Base-by-base conservation (phyloP, 495 filamentous ascomycete genomes). In the Hyaloscypha variabilis region DNA sequence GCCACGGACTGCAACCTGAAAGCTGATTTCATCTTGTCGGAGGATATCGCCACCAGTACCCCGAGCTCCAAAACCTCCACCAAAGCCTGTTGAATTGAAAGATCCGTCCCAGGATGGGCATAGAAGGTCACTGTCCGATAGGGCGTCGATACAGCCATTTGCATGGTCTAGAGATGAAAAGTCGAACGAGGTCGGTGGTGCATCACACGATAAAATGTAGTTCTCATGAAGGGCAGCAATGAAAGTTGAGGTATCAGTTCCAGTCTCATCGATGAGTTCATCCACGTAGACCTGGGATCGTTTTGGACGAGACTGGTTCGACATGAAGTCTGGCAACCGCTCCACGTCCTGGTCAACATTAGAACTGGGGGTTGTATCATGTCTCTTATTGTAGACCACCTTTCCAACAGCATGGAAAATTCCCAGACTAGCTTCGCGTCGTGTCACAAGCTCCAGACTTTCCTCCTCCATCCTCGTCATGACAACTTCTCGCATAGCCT, bases 371-470 rank as follows among this genome's bases (percentile, higher is more conserved):
- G 74, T 68, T 17, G 30, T 59, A 55, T 81, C 80, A 30, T 87
- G 81, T 46, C 95, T 84, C 72, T 97, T 98, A 77, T 98, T 98
- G 76, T 98, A 94, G 3, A 97, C 86, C 3, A 98, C 90, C 69
- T 93, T 97, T 19, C 94, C 96, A 57, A 99, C 89, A 29, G 96
- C 93, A 76, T 99, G 96, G 71, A 99, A 99, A 63, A 99, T 89
- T 1, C 93, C 94, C 8, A 97, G 80, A 67, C 85, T 94, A 23
- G 91, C 85, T 76, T 97, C 93, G 56, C 96, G 85, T 69, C 94
- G 91, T 1, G 90, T 92, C 4, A 98, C 82, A 52, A 91, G 73
- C 67, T 90, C 82, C 3, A 96, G 74, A 21, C 86, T 90, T 58
- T 91, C 86, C 58, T 82, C 78, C 70, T 97, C 94, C 67, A 89